A percentile compares a stretch with the other conserved stretches of the same genome.
Conservation (phyloP, 2,329 filamentous ascomycete genomes). For the Intubia oerlemansii region DNA sequence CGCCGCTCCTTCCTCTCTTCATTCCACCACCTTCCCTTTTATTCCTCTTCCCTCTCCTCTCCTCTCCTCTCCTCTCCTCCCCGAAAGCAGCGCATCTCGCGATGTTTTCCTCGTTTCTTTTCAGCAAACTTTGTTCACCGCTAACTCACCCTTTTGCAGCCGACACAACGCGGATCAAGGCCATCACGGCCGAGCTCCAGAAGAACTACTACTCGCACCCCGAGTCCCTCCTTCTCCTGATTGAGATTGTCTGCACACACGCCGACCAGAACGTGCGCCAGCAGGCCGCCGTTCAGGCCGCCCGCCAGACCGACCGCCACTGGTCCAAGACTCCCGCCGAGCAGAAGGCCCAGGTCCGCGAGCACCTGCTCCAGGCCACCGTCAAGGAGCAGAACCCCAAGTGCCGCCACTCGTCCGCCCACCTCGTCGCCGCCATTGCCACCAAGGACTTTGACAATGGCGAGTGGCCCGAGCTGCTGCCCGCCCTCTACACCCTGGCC, state of each 20-base stretch:
- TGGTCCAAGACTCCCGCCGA: constrained; percentile 54
- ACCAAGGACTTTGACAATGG: constrained; percentile 71
- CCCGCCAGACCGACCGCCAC: constrained; percentile 65
- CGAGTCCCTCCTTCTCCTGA: constrained; percentile 62
- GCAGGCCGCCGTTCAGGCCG: constrained; percentile 75
- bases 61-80: too few relatives aligned
- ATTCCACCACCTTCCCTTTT: too few relatives aligned
- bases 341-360: constrained; percentile 62
- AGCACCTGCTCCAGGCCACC: constrained; percentile 65
- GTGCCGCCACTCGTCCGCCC: constrained; percentile 68
- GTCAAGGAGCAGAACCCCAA: constrained; percentile 58
- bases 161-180: constrained; percentile 75
- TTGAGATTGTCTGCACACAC: constrained; percentile 75
- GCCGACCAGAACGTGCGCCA: constrained; percentile 55
- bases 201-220: constrained; percentile 84
- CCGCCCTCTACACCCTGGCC: constrained; percentile 58
- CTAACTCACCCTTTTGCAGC: constrained; percentile 27
- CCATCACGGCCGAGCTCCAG: constrained; percentile 73
- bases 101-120: constrained; percentile 14
- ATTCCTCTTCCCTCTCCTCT: too few relatives aligned
- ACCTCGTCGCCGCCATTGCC: constrained; percentile 72
- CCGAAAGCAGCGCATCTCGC: too few relatives aligned
- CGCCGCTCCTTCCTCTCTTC: too few relatives aligned
- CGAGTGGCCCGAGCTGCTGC: constrained; percentile 65
- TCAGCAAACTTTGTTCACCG: neutral